Evolutionary conservation across 495 filamentous ascomycete genomes (phyloP).

Genomic region (Cercophora samala): DNA sequence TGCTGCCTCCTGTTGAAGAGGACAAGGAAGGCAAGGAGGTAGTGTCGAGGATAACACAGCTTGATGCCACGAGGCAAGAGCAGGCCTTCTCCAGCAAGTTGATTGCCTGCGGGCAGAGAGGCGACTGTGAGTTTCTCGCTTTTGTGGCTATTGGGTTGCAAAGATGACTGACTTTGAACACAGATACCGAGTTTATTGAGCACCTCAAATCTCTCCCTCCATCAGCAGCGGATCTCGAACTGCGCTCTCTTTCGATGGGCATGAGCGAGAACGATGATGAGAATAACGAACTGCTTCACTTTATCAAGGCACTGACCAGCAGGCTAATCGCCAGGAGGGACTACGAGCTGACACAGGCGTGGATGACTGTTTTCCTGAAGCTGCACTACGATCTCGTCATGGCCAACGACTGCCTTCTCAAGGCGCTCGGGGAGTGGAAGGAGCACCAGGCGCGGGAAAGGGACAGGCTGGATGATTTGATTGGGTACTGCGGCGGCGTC

Average conservation of each 20-base stretch:
- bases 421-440: conserved; percentile 61
- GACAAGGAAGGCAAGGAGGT: conserved; percentile 13
- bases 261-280: conserved; percentile 29
- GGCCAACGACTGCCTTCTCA: conserved; percentile 40
- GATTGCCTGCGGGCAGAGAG: conserved; percentile 41
- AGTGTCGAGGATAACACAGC: conserved; percentile 39
- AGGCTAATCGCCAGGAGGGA: conserved; percentile 65
- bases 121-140: conserved; percentile 47
- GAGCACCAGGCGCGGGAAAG: conserved; percentile 63
- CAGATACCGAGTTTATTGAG: conserved; percentile 60
- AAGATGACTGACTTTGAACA: conserved; percentile 21
- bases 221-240: conserved; percentile 79
- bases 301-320: conserved; percentile 70
- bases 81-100: conserved; percentile 62
- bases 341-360: conserved; percentile 90
- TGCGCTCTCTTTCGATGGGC: conserved; percentile 67
- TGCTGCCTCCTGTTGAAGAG: conserved; percentile 26
- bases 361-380: conserved; percentile 90
- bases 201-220: conserved; percentile 77
- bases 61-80: conserved; percentile 39
- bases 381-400: conserved; percentile 59
- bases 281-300: conserved; percentile 53
- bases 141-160: conserved; percentile 2
- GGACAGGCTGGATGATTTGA: conserved; percentile 66
- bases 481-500: conserved; percentile 84